phyloP scores from a whole-genome alignment of 2,329 filamentous ascomycete species.

The Fusarium proliferatum region DNA sequence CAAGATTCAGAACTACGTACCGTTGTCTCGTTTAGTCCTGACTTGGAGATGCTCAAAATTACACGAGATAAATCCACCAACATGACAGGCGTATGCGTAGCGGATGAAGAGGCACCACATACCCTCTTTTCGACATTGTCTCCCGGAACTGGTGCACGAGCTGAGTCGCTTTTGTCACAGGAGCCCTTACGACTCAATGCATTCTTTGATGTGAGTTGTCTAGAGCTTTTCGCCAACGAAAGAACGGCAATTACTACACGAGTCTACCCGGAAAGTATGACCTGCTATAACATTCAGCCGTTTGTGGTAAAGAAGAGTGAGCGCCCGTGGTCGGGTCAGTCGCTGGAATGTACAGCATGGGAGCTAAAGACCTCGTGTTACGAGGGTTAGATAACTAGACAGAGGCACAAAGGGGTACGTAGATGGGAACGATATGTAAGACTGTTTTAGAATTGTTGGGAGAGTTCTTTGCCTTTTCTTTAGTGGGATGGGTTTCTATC shows the following conservation, averaged over 20 bases:
- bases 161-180: not conserved
- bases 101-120: not conserved
- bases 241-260: not conserved
- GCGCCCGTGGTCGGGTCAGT: not conserved
- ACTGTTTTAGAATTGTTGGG: accelerated
- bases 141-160: not conserved
- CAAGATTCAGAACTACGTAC: not conserved
- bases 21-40: not conserved
- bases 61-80: not conserved
- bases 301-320: not conserved
- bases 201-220: not conserved
- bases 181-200: not conserved
- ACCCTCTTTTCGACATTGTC: not conserved
- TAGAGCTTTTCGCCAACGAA: not conserved
- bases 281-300: not conserved
- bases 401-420: accelerated
- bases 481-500: too few relatives aligned
- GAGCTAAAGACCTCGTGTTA: not conserved
- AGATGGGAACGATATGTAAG: accelerated
- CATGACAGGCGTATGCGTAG: not conserved
- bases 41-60: not conserved
- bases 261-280: not conserved
- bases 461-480: not conserved
- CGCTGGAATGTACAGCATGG: not conserved
- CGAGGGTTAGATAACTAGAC: not conserved